Evolutionary conservation across 2,329 filamentous ascomycete species (phyloP), one percentile per base, ranked within the genome.

Genomic region (Apiospora arundinis): DNA sequence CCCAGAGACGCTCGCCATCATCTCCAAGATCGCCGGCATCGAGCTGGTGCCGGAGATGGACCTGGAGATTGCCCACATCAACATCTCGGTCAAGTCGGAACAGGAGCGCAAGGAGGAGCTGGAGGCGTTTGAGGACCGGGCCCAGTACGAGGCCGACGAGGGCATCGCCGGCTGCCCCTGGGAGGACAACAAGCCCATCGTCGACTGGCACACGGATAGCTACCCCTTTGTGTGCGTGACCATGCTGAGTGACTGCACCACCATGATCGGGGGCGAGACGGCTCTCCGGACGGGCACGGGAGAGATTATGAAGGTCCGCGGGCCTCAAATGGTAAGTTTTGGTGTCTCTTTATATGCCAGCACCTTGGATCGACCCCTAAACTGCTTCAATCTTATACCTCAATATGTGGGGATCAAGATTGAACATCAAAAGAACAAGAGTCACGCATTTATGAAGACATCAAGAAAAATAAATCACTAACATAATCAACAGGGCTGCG

Each of bases 141-240:
- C 76, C 14, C 72, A 76, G 68, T 75, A 71, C 23, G 75, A 78
- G 52, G 75, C 77, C 9, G 77, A 78, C 52, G 77, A 78, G 72
- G 77, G 77, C 56, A 79, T 78, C 48, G 76, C 73, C 0, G 77
- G 77, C 37, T 78, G 77, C 65, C 76, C 77, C 6, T 83, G 80
- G 74, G 84, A 85, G 37, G 85, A 88, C 67, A 83, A 86, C 46
- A 83, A 85, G 74, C 86, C 89, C 6, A 86, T 89, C 32, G 86
- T 92, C 42, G 88, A 85, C 48, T 92, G 90, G 90, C 90, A 92
- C 79, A 87, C 82, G 0, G 91, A 92, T 78, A 90, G 87, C 76
- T 92, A 90, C 76, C 89, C 90, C 0, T 92, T 92, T 76, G 90
- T 92, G n/a, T 92, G 89, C 74, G 90, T 92, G n/a, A 84, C 86